Evolutionary conservation across 352 stramenopile species (phyloP).

Genomic region (Hyaloperonospora brassicae): DNA sequence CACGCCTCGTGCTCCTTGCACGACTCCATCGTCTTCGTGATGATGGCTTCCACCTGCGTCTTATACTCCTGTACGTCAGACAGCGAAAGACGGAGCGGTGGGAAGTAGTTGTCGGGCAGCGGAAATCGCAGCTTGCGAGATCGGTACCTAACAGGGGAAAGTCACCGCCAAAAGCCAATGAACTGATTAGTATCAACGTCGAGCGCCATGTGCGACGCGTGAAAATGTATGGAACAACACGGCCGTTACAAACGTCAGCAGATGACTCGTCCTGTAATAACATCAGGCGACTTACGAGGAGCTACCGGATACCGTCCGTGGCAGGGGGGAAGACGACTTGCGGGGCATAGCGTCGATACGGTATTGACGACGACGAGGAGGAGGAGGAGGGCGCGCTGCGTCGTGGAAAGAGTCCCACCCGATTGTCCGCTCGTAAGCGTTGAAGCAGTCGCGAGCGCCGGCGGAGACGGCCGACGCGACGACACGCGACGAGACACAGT

Average conservation of each 20-base stretch:
- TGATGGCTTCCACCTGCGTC: conserved; percentile 17
- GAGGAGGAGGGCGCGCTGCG: not conserved
- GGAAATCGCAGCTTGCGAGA: conserved; percentile 31
- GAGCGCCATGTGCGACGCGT: not conserved
- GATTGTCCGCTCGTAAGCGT: conserved; percentile 15
- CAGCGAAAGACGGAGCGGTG: conserved; percentile 24
- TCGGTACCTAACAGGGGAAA: conserved; percentile 12
- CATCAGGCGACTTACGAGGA: conserved; percentile 20
- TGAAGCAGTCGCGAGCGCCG: conserved; percentile 9
- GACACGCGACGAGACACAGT: conserved; percentile 11
- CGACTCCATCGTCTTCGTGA: conserved; percentile 21
- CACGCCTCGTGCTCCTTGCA: conserved; percentile 27
- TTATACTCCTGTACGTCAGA: conserved; percentile 30
- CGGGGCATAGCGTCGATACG: conserved; percentile 25
- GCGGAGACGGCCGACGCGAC: conserved; percentile 8
- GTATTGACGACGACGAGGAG: conserved; percentile 11
- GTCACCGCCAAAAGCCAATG: not conserved
- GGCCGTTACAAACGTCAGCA: conserved; percentile 6
- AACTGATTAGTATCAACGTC: conserved; percentile 10
- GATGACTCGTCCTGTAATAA: not conserved
- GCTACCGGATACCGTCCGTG: conserved; percentile 17
- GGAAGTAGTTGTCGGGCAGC: conserved; percentile 37
- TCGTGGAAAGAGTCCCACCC: conserved; percentile 7
- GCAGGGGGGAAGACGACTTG: conserved; percentile 20
- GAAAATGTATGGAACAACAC: conserved; percentile 24